These are phyloP conservation scores for Aspergillus cristatus DNA, from an alignment of 495 filamentous ascomycete species.

Conservation along the genomic window DNA sequence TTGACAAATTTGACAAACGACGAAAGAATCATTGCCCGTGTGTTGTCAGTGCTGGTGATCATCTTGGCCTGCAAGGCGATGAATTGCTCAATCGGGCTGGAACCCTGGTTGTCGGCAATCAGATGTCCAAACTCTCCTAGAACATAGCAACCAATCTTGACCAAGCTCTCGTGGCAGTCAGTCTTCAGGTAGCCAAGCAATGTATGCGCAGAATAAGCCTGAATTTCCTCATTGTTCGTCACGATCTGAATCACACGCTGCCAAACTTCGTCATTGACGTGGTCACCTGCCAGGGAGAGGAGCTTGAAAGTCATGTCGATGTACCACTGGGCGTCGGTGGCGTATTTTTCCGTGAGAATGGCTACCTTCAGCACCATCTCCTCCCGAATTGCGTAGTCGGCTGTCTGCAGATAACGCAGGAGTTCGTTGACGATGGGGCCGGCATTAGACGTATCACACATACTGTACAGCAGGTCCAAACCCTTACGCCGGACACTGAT, in stretches of 20 bases:
- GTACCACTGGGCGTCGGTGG: conserved; percentile 98
- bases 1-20: conserved; percentile 98
- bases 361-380: conserved; percentile 99
- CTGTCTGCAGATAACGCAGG: conserved; percentile 86
- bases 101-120: conserved; percentile 87
- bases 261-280: conserved; percentile 99
- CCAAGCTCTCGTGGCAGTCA: conserved; percentile 91
- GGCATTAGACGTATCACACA: conserved; percentile 93
- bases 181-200: conserved; percentile 82
- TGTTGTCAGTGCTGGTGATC: conserved; percentile 76
- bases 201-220: conserved; percentile 91
- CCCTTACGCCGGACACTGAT: conserved; percentile 96
- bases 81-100: conserved; percentile 97
- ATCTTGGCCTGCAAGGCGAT: conserved; percentile 87
- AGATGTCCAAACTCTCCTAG: conserved; percentile 96
- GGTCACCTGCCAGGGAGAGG: conserved; percentile 93
- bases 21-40: conserved; percentile 87
- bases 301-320: conserved; percentile 94
- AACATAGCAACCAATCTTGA: conserved; percentile 95
- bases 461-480: conserved; percentile 95
- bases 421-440: conserved; percentile 89
- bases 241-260: conserved; percentile 98
- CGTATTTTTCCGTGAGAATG: conserved; percentile 96
- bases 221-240: conserved; percentile 97
- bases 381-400: conserved; percentile 94